Conservation (phyloP, 257 asterid genomes). For the Anisodus acutangulus region DNA sequence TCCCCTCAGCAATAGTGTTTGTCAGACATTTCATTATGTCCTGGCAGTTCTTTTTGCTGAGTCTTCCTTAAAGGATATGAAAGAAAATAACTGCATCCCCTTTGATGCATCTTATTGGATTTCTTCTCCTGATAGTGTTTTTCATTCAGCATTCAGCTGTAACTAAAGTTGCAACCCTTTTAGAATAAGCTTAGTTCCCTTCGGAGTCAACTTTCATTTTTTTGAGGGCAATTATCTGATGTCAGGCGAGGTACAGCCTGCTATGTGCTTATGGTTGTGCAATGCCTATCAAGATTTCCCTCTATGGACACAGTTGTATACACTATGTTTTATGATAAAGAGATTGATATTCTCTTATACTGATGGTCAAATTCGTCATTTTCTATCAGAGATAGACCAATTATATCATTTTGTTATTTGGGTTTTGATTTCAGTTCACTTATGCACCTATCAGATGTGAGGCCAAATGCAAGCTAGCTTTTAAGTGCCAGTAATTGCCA, state of each 20-base stretch:
- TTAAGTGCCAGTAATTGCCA: neutral
- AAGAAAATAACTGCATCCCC: neutral
- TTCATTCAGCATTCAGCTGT: neutral
- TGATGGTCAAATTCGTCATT: neutral
- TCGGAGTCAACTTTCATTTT: neutral
- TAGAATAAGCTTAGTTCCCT: neutral
- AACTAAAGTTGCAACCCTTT: neutral
- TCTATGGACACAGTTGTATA: neutral
- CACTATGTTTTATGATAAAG: neutral
- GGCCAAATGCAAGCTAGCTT: conserved; percentile 10
- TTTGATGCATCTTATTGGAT: neutral
- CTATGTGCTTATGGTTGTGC: neutral
- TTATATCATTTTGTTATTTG: neutral
- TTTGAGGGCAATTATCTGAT: neutral
- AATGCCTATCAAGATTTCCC: neutral
- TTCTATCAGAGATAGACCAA: neutral
- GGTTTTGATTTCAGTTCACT: neutral
- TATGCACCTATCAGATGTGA: conserved; percentile 2
- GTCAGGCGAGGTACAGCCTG: neutral
- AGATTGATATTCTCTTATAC: neutral
- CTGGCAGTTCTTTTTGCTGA: neutral
- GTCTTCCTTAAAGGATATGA: conserved; percentile 19
- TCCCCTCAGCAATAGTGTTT: neutral
- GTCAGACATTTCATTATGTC: neutral
- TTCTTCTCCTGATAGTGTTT: conserved; percentile 11